phyloP scores from a whole-genome alignment of 2,329 filamentous ascomycete genomes.

The Aspergillus carbonarius region DNA sequence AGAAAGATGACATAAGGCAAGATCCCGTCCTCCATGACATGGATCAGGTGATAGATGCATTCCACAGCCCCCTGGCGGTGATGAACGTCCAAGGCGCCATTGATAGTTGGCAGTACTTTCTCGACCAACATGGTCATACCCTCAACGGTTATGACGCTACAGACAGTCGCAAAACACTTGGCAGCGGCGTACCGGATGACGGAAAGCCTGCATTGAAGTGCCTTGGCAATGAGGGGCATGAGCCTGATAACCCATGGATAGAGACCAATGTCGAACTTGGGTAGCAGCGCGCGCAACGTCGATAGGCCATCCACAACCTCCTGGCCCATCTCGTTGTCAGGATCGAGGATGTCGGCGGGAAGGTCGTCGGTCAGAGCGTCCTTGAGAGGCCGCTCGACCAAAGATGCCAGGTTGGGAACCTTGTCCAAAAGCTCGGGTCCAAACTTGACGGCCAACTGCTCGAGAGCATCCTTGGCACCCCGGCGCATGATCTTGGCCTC shows the following conservation, averaged over 20 bases:
- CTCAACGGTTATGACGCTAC: slow-evolving; percentile 91
- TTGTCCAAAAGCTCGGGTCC: slow-evolving; percentile 74
- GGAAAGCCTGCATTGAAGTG: slow-evolving; percentile 81
- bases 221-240: slow-evolving; percentile 82
- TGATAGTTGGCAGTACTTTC: slow-evolving; percentile 87
- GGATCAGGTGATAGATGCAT: slow-evolving; percentile 93
- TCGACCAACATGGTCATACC: slow-evolving; percentile 96
- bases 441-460: slow-evolving; percentile 79
- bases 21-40: slow-evolving; percentile 96
- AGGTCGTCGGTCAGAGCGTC: slow-evolving; percentile 71
- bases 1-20: slow-evolving; percentile 98
- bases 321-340: slow-evolving; percentile 76
- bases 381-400: slow-evolving; percentile 79
- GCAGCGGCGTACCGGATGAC: slow-evolving; percentile 96
- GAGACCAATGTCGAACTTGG: slow-evolving; percentile 75
- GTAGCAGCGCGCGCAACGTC: slow-evolving; percentile 85
- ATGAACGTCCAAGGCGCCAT: slow-evolving; percentile 82
- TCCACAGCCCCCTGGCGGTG: slow-evolving; percentile 93
- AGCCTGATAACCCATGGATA: slow-evolving; percentile 79
- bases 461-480: slow-evolving; percentile 89
- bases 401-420: slow-evolving; percentile 74
- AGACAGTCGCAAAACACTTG: slow-evolving; percentile 95
- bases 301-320: slow-evolving; percentile 94
- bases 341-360: slow-evolving; percentile 70
- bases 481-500: slow-evolving; percentile 86